Conservation (phyloP, 805 yeast genomes). For the Kodamaea nitidulidarum region DNA sequence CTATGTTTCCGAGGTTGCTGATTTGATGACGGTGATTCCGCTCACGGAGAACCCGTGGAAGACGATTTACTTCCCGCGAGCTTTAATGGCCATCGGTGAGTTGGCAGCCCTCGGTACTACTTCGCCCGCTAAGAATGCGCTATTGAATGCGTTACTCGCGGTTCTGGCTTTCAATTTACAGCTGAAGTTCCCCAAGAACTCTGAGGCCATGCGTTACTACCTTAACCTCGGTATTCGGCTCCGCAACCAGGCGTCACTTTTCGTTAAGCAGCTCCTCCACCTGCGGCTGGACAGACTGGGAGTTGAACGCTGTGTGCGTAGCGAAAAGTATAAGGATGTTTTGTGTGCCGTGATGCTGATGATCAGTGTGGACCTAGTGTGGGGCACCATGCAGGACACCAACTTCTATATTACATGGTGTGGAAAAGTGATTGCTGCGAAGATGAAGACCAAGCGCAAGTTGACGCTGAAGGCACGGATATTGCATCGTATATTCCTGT, state of each 20-base stretch:
- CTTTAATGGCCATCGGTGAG: constrained; percentile 79
- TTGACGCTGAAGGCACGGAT: constrained; percentile 72
- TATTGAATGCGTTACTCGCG: constrained; percentile 74
- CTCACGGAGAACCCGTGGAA: constrained; percentile 84
- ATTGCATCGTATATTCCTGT: constrained; percentile 73
- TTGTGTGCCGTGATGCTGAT: constrained; percentile 77
- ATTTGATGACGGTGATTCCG: constrained; percentile 68
- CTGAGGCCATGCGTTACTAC: constrained; percentile 64
- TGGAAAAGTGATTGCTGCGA: constrained; percentile 65
- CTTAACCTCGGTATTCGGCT: constrained; percentile 69
- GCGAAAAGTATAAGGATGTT: constrained; percentile 75
- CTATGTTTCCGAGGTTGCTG: constrained; percentile 73
- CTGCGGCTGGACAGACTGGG: constrained; percentile 29
- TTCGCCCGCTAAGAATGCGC: constrained; percentile 69
- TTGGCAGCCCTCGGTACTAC: constrained; percentile 69
- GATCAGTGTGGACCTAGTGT: constrained; percentile 83
- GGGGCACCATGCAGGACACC: constrained; percentile 90
- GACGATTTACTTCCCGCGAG: constrained; percentile 79
- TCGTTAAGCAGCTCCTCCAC: constrained; percentile 53
- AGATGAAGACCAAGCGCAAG: constrained; percentile 60
- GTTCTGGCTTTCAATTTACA: constrained; percentile 79
- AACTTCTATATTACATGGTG: constrained; percentile 71
- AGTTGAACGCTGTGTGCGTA: constrained; percentile 45
- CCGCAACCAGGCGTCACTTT: constrained; percentile 68
- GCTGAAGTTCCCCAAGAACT: constrained; percentile 62